Base-by-base conservation (phyloP, 257 asterid genomes). In the Salvia miltiorrhiza region DNA sequence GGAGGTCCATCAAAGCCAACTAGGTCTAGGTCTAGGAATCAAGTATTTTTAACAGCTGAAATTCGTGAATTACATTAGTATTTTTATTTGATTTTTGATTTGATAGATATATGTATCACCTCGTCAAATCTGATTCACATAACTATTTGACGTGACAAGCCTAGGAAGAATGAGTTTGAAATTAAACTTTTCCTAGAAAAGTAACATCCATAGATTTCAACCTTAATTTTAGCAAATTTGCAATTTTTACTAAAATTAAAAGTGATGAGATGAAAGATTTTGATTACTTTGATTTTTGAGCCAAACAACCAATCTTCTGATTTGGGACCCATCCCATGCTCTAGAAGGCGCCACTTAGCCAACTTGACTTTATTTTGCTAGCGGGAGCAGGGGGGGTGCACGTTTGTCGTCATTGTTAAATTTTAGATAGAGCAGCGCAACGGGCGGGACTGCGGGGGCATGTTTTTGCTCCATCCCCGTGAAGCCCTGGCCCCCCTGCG, bases 381-480 rank as follows among this genome's bases (percentile, higher is more conserved):
- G 57, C 67, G 65, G 64, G 14, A 33, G 59, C 67, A 39, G 35
- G 45, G 66, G 55, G 19, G 32, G 57, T 26, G 59, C 32, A 44
- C 24, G 16, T 69, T 69, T 65, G 76, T 75, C 81, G 62, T 76
- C 59, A 8, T 40, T 26, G 44, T 61, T 23, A 52, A 72, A 52
- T 26, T n/a, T 47, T 16, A 26, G 67, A 70, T 52, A 53, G 83
- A 80, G 83, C 60, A 63, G 40, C 71, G 50, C 69, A 19, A 13
- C 47, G 47, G 3, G 32, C 65, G 65, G 65, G 49, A 43, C 49
- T 43, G 43, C 76, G 79, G 83, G 71, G 73, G 71, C 70, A 39
- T 70, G 87, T 73, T 35, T 65, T 66, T 19, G 76, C 76, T 74
- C 26, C 53, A 4, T 41, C 61, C 83, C 78, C 78, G 80, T 79